Percentiles rank a stretch among this genome's conserved stretches.
Conservation (phyloP, 2,329 filamentous ascomycete genomes). For the Penicillium frequentans region DNA sequence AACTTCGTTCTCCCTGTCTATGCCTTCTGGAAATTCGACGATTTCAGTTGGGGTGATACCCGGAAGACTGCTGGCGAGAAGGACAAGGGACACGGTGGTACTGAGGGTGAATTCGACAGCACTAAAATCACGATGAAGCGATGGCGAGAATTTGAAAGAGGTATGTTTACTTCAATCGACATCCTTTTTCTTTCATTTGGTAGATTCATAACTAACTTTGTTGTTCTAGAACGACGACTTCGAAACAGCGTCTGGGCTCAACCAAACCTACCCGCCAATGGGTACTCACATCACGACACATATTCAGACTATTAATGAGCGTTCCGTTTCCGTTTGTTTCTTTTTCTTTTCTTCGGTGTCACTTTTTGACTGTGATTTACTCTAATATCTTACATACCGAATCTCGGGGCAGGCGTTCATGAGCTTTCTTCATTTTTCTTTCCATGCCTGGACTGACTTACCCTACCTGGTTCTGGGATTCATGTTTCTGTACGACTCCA, state of each 20-base stretch:
- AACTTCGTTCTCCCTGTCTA: conserved; percentile 94
- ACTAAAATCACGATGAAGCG: conserved; percentile 99
- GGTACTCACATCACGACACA: conserved; percentile 36
- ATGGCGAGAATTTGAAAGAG: conserved; percentile 93
- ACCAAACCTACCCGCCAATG: conserved; percentile 19
- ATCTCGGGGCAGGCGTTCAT: neutral
- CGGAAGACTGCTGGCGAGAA: conserved; percentile 91
- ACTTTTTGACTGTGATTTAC: conserved; percentile 16
- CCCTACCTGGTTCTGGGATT: neutral
- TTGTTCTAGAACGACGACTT: conserved; percentile 37
- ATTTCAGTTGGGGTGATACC: conserved; percentile 99
- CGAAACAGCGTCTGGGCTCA: conserved; percentile 30
- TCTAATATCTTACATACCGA: conserved; percentile 6
- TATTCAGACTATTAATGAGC: conserved; percentile 39
- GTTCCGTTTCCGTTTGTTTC: neutral
- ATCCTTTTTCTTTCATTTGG: neutral
- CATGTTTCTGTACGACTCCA: neutral
- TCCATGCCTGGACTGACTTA: neutral
- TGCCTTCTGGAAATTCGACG: conserved; percentile 99
- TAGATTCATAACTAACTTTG: neutral
- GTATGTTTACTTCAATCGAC: conserved; percentile 38
- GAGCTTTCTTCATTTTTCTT: neutral
- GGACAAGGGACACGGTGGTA: conserved; percentile 78
- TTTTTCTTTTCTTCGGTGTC: neutral
- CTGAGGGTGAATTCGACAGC: conserved; percentile 95